A percentile compares a stretch with the other conserved stretches of the same genome.
Conservation (phyloP, 176 grass and related monocot species). For the Chloris gayana region DNA sequence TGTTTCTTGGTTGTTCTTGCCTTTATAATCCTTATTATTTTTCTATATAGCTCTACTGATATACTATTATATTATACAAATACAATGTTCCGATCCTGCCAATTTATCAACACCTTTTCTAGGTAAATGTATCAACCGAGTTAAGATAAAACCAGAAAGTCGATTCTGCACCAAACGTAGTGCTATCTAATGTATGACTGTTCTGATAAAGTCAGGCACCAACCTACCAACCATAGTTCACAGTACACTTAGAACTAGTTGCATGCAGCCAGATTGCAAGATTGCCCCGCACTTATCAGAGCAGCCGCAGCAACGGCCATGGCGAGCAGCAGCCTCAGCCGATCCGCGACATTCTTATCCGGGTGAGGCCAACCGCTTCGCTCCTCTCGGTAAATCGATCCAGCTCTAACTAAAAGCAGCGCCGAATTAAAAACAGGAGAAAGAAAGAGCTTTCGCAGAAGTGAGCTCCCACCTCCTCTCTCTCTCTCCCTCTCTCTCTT, state of each 20-base stretch:
- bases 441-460: neutral
- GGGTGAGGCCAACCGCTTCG: slow-evolving; percentile 44
- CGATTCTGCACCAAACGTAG: neutral
- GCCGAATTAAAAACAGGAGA: neutral
- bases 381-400: slow-evolving; percentile 40
- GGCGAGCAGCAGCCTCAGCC: slow-evolving; percentile 42
- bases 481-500: neutral
- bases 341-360: slow-evolving; percentile 51
- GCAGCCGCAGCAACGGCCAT: slow-evolving; percentile 29
- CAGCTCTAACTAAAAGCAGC: slow-evolving; percentile 22
- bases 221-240: slow-evolving; percentile 17
- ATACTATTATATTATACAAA: neutral
- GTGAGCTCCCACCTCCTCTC: slow-evolving; percentile 46
- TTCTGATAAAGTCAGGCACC: slow-evolving; percentile 13
- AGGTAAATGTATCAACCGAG: neutral
- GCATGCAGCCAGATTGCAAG: neutral
- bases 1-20: neutral
- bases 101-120: neutral
- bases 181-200: neutral
- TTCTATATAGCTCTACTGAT: neutral
- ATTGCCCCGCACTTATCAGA: neutral
- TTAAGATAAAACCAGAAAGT: neutral
- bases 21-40: neutral
- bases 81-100: no score
- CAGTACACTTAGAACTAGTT: neutral